phyloP scores from a whole-genome alignment of 176 grass and related monocot genomes.

The Neostapfia colusana region DNA sequence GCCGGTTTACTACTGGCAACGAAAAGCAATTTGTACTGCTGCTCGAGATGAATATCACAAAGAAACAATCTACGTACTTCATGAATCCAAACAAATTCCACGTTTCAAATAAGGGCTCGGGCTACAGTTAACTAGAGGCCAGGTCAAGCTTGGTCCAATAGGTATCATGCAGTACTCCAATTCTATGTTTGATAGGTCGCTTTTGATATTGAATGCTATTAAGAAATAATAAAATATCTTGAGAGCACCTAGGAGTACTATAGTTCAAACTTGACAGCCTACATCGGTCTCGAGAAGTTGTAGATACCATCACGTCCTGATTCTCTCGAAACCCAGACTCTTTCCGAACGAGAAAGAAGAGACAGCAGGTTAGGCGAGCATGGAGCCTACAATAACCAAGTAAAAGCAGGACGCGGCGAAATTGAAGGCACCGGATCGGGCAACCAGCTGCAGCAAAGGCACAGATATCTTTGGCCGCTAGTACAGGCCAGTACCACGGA shows the following conservation, averaged over 20 bases:
- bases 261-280: neutral
- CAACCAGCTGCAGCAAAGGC: slow-evolving; percentile 40
- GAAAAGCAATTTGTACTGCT: neutral
- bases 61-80: neutral
- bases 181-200: neutral
- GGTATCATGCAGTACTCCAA: neutral
- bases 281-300: neutral
- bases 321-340: neutral
- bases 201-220: neutral
- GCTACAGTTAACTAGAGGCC: neutral
- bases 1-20: neutral
- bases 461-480: slow-evolving; percentile 41
- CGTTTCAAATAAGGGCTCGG: neutral
- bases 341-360: neutral
- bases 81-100: neutral
- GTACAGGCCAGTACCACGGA: slow-evolving; percentile 45
- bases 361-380: slow-evolving; percentile 16
- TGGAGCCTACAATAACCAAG: neutral
- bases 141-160: neutral
- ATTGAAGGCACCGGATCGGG: neutral
- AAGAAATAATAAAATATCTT: neutral
- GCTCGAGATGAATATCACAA: too few relatives aligned
- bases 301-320: neutral
- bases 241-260: neutral
- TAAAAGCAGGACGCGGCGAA: neutral